A percentile compares a stretch with the other conserved stretches of the same genome.
These are phyloP conservation scores for Daldinia eschscholtzii DNA, from an alignment of 2,329 filamentous ascomycete species.

Conservation along the genomic window DNA sequence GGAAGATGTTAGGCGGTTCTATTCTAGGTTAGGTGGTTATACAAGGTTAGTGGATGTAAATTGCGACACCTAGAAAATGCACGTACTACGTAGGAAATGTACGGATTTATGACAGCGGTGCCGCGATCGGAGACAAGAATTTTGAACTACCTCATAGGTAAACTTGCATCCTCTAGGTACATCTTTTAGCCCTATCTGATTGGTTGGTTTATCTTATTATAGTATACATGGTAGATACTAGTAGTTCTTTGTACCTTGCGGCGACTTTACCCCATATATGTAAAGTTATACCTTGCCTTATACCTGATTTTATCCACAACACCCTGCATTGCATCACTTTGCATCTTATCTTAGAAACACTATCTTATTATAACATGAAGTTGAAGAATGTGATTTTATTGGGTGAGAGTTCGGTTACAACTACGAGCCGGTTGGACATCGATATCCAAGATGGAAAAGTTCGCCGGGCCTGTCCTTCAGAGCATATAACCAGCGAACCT, in stretches of 20 bases:
- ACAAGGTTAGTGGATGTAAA: constrained; percentile 16
- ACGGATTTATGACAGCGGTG: constrained; percentile 13
- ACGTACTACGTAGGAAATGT: not conserved
- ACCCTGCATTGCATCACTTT: not conserved
- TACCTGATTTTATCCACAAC: not conserved
- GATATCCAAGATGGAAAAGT: constrained; percentile 39
- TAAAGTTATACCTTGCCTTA: too few relatives aligned
- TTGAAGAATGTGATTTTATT: not conserved
- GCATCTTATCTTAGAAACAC: not conserved
- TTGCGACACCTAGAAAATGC: not conserved
- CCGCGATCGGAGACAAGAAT: constrained; percentile 49
- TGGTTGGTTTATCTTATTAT: not conserved
- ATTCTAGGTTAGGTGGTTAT: not conserved
- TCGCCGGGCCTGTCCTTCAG: constrained; percentile 39
- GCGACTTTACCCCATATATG: not conserved
- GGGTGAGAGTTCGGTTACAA: not conserved
- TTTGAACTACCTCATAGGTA: constrained; percentile 23
- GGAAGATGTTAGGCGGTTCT: too few relatives aligned
- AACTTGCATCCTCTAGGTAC: constrained; percentile 8
- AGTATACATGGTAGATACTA: not conserved
- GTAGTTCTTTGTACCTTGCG: not conserved
- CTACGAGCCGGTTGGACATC: constrained; percentile 30
- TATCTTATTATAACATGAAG: not conserved
- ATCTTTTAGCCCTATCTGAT: not conserved
- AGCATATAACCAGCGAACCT: constrained; percentile 28